Evolutionary conservation across 192 early-diverging fungal species (phyloP), one percentile per base, ranked within the genome.

Genomic region (Backusella tarrabulga): DNA sequence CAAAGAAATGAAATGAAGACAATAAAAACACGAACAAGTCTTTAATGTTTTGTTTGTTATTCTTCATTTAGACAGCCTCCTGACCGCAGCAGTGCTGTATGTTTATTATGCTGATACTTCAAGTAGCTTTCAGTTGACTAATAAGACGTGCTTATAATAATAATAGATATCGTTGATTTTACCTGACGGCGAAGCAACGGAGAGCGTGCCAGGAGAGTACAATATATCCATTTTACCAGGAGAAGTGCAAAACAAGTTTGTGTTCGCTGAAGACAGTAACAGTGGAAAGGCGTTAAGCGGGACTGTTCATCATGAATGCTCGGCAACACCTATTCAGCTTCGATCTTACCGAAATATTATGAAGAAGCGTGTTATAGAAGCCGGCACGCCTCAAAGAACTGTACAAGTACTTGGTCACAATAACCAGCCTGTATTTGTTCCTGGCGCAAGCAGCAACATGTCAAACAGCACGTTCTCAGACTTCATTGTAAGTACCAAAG

Each of bases 131-230:
- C 23, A 63, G 1, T 29, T 1, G 8, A 63, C 4, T 50, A n/a
- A 50, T 7, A 50, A n/a, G 5, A 50, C 17, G 3, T 44, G 4
- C 12, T 50, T 19, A n/a, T n/a, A 32, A 32, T 32, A 32, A 32
- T 32, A 50, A 73, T 85, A 85, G 67, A 90, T 92, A 50, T 88
- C 91, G 26, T 81, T 97, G 23, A 80, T 95, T 19, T 85, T 97
- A 4, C 90, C 93, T 34, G 87, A 93, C 29, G 82, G 87, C 17
- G 82, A 87, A 15, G 85, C 85, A 60, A 84, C 89, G 44, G 80
- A 75, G 11, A 89, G 89, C 66, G 84, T 97, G 15, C 96, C 96
- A 36, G 93, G 94, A 74, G 91, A 92, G 79, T 99, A 97, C 83
- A 90, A 88, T 32, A 88, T 99, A 72, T 86, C 91, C 14, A 88